Evolutionary conservation across 1,284 basidiomycete genomes (phyloP), one percentile per base, ranked within the genome.

Genomic region (Athelia sp.): DNA sequence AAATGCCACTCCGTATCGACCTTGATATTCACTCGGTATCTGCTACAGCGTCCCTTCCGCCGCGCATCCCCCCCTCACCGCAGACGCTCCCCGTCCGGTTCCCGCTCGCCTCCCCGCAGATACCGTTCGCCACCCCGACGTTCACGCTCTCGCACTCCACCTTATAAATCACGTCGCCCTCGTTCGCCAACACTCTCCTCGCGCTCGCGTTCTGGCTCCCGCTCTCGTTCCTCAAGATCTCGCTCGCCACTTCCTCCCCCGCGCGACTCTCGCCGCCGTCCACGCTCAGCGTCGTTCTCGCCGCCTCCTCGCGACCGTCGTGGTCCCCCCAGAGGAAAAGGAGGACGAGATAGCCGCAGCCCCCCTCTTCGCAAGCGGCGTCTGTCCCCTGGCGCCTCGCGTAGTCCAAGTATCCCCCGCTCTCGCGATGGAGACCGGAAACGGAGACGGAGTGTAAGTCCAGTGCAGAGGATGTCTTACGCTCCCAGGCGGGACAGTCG

Each of bases 341-440:
- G 67, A 54, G 69, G 62, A 11, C 62, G 75, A 35, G 71, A 71
- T 49, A 81, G 78, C 50, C 75, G 78, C 18, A 81, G 79, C 58
- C 83, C 84, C 0, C 81, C 81, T 24, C 64, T 73, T 2, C 73
- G 81, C 6, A 70, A 78, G 35, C 74, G 81, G 45, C 73, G 80
- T 24, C 54, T 72, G 9, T 79, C 81, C 38, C 57, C 61, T n/a
- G 64, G 68, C 14, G 61, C 55, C 4, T 65, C 68, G 10, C 64
- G 62, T 1, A 74, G 71, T 26, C 76, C 78, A 4, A 68, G 69
- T 36, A 71, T 73, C 14, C 68, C 69, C 9, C 73, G 35, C 15
- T 48, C 31, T 11, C 32, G n/a, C n/a, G n/a, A 29, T 6, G n/a
- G 22, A 4, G 23, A 48, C 2, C 62, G 60, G n/a, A 43, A 47